Evolutionary conservation across 306 rosid species (phyloP), one percentile per base, ranked within the genome.

Genomic region (Vachellia pachyceras): DNA sequence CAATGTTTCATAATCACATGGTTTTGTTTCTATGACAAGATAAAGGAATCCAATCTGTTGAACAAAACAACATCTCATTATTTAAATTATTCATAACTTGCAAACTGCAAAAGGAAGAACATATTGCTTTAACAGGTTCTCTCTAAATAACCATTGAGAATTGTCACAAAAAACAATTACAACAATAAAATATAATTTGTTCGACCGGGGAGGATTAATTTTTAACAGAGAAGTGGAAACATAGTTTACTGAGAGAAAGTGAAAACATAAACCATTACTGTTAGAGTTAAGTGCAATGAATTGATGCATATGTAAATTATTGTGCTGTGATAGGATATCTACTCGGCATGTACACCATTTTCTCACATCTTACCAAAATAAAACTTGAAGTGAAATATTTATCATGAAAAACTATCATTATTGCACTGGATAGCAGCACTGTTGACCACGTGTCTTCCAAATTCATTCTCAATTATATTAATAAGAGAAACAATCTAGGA

Each of bases 31-130:
- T 35, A 44, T 35, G 52, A 33, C 60, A 18, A 83, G 69, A 77
- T 80, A 49, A 57, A 80, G 78, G 46, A 76, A 77, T 13, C 40
- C 47, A 49, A 67, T 68, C 20, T 18, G 54, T 60, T 71, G 84
- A 83, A 73, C 80, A 72, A 41, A 64, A 77, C 66, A 80, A 39
- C 46, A 79, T 63, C 85, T 36, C 60, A 78, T 71, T 40, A 75
- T 57, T 58, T 29, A 69, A 61, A 55, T 47, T 25, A 57, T 41
- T 77, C 18, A 61, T 37, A 81, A 69, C 44, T 72, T 74, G 17
- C 23, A 44, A 78, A 37, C 69, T 69, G 72, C 22, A 78, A 46
- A 74, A 46, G 46, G 75, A 46, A 77, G 33, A 1, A 29, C 33
- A 29, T 29, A 29, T 29, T 37, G 40, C 73, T 57, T 79, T 40